Evolutionary conservation across 2,329 filamentous ascomycete genomes (phyloP).

Genomic region (Paecilomyces fulvus): DNA sequence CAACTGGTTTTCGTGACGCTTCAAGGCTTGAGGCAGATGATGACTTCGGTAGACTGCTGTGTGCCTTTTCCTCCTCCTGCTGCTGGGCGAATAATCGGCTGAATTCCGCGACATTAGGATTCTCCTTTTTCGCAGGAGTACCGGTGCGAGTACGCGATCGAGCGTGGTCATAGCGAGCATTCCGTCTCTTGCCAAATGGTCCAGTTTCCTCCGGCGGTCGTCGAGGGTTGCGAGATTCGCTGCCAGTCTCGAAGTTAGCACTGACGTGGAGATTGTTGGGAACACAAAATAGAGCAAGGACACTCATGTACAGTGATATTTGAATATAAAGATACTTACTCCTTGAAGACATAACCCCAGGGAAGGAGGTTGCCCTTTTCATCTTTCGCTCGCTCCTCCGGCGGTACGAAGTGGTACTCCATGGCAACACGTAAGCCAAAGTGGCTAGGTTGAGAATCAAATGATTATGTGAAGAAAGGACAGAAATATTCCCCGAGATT

Average conservation of each 20-base stretch:
- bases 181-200: conserved; percentile 50
- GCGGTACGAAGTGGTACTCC: conserved; percentile 59
- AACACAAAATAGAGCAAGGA: neutral
- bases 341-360: conserved; percentile 56
- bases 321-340: conserved; percentile 37
- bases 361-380: conserved; percentile 51
- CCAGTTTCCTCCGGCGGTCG: conserved; percentile 52
- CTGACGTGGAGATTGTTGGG: neutral
- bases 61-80: conserved; percentile 34
- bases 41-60: conserved; percentile 29
- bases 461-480: neutral
- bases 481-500: neutral
- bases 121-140: conserved; percentile 51
- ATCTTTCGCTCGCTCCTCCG: conserved; percentile 53
- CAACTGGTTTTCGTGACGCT: conserved; percentile 27
- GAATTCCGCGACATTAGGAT: conserved; percentile 43
- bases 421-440: conserved; percentile 26
- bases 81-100: conserved; percentile 37
- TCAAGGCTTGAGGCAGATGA: conserved; percentile 34
- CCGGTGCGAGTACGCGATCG: conserved; percentile 49
- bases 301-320: neutral
- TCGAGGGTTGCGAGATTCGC: conserved; percentile 42
- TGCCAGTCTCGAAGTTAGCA: conserved; percentile 19
- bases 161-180: conserved; percentile 35
- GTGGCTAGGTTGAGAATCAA: neutral